These are phyloP conservation scores for Parascedosporium putredinis DNA, from an alignment of 2,329 filamentous ascomycete genomes.

Conservation along the genomic window DNA sequence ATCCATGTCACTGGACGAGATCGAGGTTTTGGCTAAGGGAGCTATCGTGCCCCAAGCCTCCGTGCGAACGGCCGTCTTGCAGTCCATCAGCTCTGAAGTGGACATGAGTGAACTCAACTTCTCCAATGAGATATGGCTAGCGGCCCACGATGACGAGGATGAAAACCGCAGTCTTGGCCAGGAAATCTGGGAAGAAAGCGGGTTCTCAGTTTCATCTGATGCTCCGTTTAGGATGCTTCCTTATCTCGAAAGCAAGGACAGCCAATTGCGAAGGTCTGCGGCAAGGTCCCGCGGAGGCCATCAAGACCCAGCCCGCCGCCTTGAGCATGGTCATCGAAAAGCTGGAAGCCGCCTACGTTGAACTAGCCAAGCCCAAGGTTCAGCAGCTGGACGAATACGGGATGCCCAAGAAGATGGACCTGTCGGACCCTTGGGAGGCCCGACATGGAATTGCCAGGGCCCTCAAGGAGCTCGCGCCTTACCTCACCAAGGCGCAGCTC, in stretches of 20 bases:
- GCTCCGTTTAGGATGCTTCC: slow-evolving; percentile 59
- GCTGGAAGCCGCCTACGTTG: slow-evolving; percentile 61
- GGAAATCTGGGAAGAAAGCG: slow-evolving; percentile 94
- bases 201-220: slow-evolving; percentile 56
- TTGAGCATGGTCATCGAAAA: slow-evolving; percentile 52
- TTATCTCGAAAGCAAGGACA: slow-evolving; percentile 71
- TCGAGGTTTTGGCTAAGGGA: slow-evolving; percentile 65
- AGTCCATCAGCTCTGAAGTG: slow-evolving; percentile 83
- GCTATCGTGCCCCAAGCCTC: slow-evolving; percentile 67
- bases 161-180: slow-evolving; percentile 76
- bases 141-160: slow-evolving; percentile 79
- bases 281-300: slow-evolving; percentile 73
- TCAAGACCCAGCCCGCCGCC: slow-evolving; percentile 47
- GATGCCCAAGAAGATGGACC: slow-evolving; percentile 82
- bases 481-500: slow-evolving; percentile 59
- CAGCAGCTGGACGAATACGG: slow-evolving; percentile 87
- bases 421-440: slow-evolving; percentile 82
- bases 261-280: slow-evolving; percentile 72
- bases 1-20: slow-evolving; percentile 65
- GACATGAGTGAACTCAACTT: slow-evolving; percentile 82
- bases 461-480: slow-evolving; percentile 68
- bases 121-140: slow-evolving; percentile 87
- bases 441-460: slow-evolving; percentile 82
- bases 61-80: slow-evolving; percentile 75
- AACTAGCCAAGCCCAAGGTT: slow-evolving; percentile 71